Percentiles rank a stretch among this genome's conserved stretches.
Conservation (phyloP, 148 eudicot species). For the Vaccinium myrtillus region DNA sequence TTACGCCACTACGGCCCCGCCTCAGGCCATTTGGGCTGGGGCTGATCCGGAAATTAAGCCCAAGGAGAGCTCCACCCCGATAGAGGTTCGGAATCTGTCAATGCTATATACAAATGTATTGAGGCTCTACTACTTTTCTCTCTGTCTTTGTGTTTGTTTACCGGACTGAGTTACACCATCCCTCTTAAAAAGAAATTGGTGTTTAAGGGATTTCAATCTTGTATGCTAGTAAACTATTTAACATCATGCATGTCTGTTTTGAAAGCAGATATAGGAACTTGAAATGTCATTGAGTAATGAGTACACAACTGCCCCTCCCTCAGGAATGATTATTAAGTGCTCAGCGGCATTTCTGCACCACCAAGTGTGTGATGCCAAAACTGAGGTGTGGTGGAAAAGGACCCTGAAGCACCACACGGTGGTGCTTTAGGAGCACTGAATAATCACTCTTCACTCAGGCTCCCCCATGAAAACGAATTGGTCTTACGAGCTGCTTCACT, state of each 20-base stretch:
- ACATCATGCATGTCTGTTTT: no score
- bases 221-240: background rate
- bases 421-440: background rate
- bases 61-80: constrained; percentile 13
- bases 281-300: background rate
- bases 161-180: background rate
- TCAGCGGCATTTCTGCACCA: background rate
- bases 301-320: background rate
- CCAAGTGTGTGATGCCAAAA: background rate
- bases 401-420: background rate
- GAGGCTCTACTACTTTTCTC: background rate
- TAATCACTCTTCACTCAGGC: background rate
- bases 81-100: constrained; percentile 9
- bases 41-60: background rate
- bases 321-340: background rate
- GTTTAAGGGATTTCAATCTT: background rate
- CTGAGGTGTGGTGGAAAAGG: background rate
- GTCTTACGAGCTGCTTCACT: no score
- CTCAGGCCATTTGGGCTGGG: constrained; percentile 54
- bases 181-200: background rate
- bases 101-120: background rate
- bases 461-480: background rate
- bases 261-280: background rate
- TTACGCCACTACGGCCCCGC: constrained; percentile 85
- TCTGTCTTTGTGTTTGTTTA: background rate